These are phyloP conservation scores for Diutina mesorugosa DNA, from an alignment of 1,139 yeast species.

Conservation along the genomic window DNA sequence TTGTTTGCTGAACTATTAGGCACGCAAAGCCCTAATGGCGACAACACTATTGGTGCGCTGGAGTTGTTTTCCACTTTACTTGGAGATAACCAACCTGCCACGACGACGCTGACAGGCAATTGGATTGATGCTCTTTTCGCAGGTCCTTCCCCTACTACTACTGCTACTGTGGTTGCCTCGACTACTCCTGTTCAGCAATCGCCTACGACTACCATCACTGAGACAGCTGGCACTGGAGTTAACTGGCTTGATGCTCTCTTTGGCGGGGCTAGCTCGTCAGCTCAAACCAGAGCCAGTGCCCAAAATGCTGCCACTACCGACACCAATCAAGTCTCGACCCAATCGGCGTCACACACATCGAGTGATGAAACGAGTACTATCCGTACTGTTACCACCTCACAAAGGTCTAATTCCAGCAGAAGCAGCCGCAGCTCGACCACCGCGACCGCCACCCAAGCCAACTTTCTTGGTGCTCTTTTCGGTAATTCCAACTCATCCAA, in stretches of 20 bases:
- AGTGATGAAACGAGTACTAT: not conserved
- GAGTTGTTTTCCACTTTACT: not conserved
- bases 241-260: slow-evolving; percentile 1
- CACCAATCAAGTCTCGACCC: not conserved
- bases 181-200: not conserved
- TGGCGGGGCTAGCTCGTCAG: not conserved
- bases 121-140: not conserved
- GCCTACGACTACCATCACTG: not conserved
- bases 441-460: not conserved
- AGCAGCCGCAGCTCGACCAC: not conserved
- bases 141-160: not conserved
- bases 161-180: not conserved
- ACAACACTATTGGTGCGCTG: not conserved
- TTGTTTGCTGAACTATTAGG: not conserved
- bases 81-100: not conserved
- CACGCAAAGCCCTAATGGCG: not conserved
- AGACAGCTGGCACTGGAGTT: not conserved
- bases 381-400: not conserved
- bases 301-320: not conserved
- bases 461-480: not conserved
- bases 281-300: not conserved
- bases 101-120: not conserved
- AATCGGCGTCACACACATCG: not conserved
- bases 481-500: not conserved
- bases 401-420: not conserved